These are phyloP conservation scores for Plasmodium vivax DNA, from an alignment of 169 alveolate genomes.

Conservation along the genomic window DNA sequence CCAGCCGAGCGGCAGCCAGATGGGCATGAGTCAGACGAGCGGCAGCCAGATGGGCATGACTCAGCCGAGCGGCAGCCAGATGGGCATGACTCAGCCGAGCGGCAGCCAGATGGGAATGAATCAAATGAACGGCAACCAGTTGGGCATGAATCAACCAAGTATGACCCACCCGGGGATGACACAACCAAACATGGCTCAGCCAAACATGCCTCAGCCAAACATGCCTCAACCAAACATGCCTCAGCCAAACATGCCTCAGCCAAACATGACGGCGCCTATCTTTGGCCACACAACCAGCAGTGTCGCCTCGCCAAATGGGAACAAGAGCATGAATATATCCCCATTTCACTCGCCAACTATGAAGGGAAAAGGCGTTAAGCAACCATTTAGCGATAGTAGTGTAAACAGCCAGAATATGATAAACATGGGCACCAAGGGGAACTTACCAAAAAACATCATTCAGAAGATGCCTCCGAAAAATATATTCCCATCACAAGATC, in stretches of 20 bases:
- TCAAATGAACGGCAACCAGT: not conserved
- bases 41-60: not conserved
- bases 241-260: not conserved
- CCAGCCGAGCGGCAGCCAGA: conserved; percentile 5
- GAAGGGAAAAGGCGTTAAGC: not conserved
- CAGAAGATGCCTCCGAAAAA: conserved; percentile 24
- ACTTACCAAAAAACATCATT: conserved; percentile 21
- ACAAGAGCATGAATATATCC: conserved; percentile 1
- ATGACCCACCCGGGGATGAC: not conserved
- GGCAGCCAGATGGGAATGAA: not conserved
- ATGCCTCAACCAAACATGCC: not conserved
- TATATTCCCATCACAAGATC: conserved; percentile 24
- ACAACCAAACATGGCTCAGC: not conserved
- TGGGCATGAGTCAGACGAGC: not conserved
- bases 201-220: not conserved
- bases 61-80: not conserved
- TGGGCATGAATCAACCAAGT: conserved; percentile 2
- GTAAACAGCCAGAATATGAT: conserved; percentile 12
- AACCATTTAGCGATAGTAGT: conserved; percentile 23
- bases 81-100: not conserved
- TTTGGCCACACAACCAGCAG: conserved; percentile 12
- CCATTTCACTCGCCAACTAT: conserved; percentile 37
- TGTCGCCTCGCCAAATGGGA: not conserved
- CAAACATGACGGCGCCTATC: conserved; percentile 4
- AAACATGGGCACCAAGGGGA: conserved; percentile 21